Conservation (phyloP, 139 green algal genomes). For the Pycnococcus provasolii region DNA sequence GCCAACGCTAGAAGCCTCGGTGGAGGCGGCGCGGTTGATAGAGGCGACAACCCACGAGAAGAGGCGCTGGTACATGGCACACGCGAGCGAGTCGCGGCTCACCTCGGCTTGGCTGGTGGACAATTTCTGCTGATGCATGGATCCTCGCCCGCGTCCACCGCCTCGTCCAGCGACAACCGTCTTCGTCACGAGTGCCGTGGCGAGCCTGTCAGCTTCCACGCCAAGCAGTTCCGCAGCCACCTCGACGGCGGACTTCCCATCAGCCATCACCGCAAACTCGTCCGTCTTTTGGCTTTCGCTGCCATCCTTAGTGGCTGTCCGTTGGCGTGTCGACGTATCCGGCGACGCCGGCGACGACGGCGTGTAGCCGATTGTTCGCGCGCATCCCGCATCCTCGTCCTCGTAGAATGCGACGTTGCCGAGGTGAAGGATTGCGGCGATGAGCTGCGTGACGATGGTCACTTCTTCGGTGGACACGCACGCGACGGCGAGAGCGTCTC, state of each 20-base stretch:
- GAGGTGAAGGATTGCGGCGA: slow-evolving; percentile 42
- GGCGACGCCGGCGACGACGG: too few relatives aligned
- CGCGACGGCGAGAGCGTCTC: too few relatives aligned
- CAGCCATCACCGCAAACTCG: background rate
- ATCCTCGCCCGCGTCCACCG: too few relatives aligned
- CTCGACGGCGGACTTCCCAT: too few relatives aligned
- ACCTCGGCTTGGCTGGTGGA: slow-evolving; percentile 45
- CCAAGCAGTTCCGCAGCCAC: too few relatives aligned
- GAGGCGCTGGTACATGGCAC: slow-evolving; percentile 47
- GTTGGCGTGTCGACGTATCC: background rate
- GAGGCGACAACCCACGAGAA: slow-evolving; percentile 49
- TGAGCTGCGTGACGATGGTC: background rate
- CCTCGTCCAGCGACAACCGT: too few relatives aligned
- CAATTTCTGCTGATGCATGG: slow-evolving; percentile 7
- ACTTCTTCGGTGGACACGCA: too few relatives aligned
- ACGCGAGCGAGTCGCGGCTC: slow-evolving; percentile 35
- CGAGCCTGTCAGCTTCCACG: too few relatives aligned
- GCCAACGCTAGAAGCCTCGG: background rate
- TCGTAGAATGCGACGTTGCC: slow-evolving; percentile 26
- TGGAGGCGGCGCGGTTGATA: slow-evolving; percentile 25
- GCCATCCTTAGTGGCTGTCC: background rate
- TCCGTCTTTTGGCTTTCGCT: background rate
- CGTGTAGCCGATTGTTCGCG: too few relatives aligned
- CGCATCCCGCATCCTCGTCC: background rate
- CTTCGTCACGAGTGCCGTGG: too few relatives aligned